Evolutionary conservation across 2,329 filamentous ascomycete species (phyloP).

Genomic region (Raffaelea ambrosiae): DNA sequence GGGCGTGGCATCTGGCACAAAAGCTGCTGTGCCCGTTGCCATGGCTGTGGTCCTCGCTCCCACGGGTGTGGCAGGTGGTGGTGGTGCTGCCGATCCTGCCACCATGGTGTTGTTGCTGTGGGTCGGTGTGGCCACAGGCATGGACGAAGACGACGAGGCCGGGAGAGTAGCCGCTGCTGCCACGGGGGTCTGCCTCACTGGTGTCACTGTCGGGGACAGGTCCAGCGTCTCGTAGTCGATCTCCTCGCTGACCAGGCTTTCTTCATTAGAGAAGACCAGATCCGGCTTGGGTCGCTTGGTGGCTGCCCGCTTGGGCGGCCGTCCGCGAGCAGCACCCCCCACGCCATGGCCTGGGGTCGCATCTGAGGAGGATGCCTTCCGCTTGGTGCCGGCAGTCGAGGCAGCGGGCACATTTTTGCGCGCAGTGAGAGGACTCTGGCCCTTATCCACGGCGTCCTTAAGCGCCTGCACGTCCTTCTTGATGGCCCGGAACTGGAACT

Average conservation of each 20-base stretch:
- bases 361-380: slow-evolving; percentile 2
- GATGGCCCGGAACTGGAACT: slow-evolving; percentile 51
- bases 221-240: slow-evolving; percentile 23
- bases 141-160: too few relatives aligned
- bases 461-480: slow-evolving; percentile 44
- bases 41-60: slow-evolving; percentile 6
- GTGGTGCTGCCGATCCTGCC: not conserved
- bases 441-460: slow-evolving; percentile 31
- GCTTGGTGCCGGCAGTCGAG: slow-evolving; percentile 12
- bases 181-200: slow-evolving; percentile 7
- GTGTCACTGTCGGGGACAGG: slow-evolving; percentile 9
- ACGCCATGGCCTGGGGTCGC: not conserved
- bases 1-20: slow-evolving; percentile 5
- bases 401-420: slow-evolving; percentile 20
- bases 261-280: slow-evolving; percentile 11
- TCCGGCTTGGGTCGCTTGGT: not conserved
- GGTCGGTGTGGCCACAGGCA: too few relatives aligned
- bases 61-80: too few relatives aligned
- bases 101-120: too few relatives aligned
- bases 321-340: not conserved
- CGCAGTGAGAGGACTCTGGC: slow-evolving; percentile 32
- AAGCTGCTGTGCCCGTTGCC: not conserved
- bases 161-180: not conserved
- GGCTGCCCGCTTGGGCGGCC: not conserved
- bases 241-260: slow-evolving; percentile 14